Evolutionary conservation across 2,329 filamentous ascomycete species (phyloP).

Genomic region (Trichoderma semiorbis): DNA sequence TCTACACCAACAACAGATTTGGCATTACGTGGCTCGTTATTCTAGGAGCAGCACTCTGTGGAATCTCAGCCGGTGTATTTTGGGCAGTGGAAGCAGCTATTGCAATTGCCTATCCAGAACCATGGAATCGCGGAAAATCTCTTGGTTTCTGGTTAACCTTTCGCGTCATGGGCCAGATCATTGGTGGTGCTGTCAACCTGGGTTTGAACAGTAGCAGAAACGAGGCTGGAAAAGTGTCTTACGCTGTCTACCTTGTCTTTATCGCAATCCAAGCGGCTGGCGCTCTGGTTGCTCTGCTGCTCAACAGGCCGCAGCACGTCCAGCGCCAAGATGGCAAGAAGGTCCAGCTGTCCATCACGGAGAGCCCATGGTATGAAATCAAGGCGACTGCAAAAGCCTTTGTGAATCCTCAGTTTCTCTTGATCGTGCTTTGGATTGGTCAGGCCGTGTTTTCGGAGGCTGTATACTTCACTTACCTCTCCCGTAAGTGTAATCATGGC

Average conservation of each 20-base stretch:
- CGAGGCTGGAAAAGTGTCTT: slow-evolving; percentile 62
- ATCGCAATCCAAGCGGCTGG: slow-evolving; percentile 66
- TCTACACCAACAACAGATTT: slow-evolving; percentile 70
- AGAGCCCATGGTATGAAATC: slow-evolving; percentile 57
- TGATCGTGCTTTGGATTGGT: slow-evolving; percentile 65
- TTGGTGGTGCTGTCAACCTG: slow-evolving; percentile 69
- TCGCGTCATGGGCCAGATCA: slow-evolving; percentile 60
- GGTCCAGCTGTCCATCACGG: slow-evolving; percentile 56
- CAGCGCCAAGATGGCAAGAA: slow-evolving; percentile 62
- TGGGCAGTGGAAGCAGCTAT: slow-evolving; percentile 75
- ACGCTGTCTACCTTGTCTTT: slow-evolving; percentile 66
- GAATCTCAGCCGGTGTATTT: slow-evolving; percentile 68
- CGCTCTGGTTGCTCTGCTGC: slow-evolving; percentile 60
- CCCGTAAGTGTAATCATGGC: slow-evolving; percentile 19
- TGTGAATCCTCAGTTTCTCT: slow-evolving; percentile 57
- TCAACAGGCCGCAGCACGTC: slow-evolving; percentile 60
- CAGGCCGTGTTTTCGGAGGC: slow-evolving; percentile 70
- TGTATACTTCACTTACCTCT: slow-evolving; percentile 67
- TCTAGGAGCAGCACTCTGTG: slow-evolving; percentile 65
- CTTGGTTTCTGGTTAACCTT: slow-evolving; percentile 66
- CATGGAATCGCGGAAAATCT: slow-evolving; percentile 61
- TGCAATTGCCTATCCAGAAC: slow-evolving; percentile 68
- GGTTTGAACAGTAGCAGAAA: slow-evolving; percentile 58
- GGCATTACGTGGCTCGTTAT: slow-evolving; percentile 66
- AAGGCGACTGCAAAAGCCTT: slow-evolving; percentile 58